Percentiles rank a stretch among this genome's conserved stretches.
These are phyloP conservation scores for Melocanna baccifera DNA, from an alignment of 176 grass and related monocot species.

Conservation along the genomic window DNA sequence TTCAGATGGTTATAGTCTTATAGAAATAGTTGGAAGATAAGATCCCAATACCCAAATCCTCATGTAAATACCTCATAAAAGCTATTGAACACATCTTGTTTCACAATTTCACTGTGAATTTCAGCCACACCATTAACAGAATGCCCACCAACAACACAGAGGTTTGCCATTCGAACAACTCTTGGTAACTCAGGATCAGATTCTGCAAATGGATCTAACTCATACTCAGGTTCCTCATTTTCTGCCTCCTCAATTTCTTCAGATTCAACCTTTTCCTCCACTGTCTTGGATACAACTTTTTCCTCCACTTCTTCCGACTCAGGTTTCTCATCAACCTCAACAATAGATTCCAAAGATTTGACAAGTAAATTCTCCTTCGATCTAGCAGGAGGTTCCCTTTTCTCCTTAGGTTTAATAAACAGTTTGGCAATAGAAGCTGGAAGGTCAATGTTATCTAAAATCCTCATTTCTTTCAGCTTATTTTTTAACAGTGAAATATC, in stretches of 20 bases:
- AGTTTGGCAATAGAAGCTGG: constrained; percentile 65
- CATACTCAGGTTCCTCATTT: constrained; percentile 54
- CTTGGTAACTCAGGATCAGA: constrained; percentile 68
- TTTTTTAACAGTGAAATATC: constrained; percentile 78
- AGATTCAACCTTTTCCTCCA: constrained; percentile 25
- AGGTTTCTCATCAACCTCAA: constrained; percentile 36
- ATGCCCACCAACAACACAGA: constrained; percentile 90
- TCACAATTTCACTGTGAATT: constrained; percentile 99
- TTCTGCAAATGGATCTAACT: constrained; percentile 68
- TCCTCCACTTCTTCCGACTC: constrained; percentile 32
- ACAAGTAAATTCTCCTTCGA: constrained; percentile 39
- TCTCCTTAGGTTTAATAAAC: constrained; percentile 74
- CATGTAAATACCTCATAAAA: constrained; percentile 80
- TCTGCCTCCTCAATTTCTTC: constrained; percentile 32
- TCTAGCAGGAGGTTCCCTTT: constrained; percentile 47
- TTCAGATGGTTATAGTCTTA: constrained; percentile 15
- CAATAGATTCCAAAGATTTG: constrained; percentile 44
- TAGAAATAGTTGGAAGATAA: neutral
- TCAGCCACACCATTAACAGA: constrained; percentile 94
- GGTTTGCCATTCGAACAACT: constrained; percentile 89
- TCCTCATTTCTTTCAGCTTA: constrained; percentile 88
- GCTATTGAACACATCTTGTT: constrained; percentile 92
- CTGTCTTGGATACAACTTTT: constrained; percentile 33
- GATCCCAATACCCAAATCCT: constrained; percentile 1
- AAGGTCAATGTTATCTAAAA: constrained; percentile 92